These are phyloP conservation scores for Blepharisma stoltei DNA, from an alignment of 73 alveolate species.

Conservation along the genomic window DNA sequence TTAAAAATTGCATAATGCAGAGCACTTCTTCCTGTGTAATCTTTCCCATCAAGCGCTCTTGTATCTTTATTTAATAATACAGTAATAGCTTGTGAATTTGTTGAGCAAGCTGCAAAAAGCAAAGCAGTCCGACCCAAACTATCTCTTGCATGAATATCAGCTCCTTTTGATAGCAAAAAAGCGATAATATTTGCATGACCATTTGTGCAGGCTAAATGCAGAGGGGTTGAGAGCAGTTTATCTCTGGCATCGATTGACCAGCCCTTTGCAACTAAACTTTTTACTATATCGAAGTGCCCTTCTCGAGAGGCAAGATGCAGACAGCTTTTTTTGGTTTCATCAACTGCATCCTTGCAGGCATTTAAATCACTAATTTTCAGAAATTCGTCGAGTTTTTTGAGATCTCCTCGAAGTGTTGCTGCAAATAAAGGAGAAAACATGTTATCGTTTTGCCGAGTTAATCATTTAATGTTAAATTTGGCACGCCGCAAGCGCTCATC, in stretches of 20 bases:
- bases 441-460: conserved; percentile 54
- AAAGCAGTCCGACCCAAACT: conserved; percentile 85
- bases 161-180: conserved; percentile 69
- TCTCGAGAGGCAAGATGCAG: conserved; percentile 80
- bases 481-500: conserved; percentile 79
- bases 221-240: conserved; percentile 85
- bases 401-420: conserved; percentile 72
- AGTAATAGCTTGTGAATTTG: conserved; percentile 30
- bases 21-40: conserved; percentile 58
- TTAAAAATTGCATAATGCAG: conserved; percentile 59
- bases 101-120: conserved; percentile 82
- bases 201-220: conserved; percentile 85
- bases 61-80: conserved; percentile 40
- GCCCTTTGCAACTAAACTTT: conserved; percentile 61
- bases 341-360: conserved; percentile 66
- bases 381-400: conserved; percentile 57
- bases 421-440: conserved; percentile 55
- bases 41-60: conserved; percentile 50
- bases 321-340: conserved; percentile 70
- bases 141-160: conserved; percentile 81
- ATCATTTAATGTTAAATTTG: conserved; percentile 91
- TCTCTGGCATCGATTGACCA: conserved; percentile 75
- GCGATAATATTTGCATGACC: conserved; percentile 87
- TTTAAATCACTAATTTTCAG: conserved; percentile 49
- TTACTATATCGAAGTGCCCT: conserved; percentile 66